Evolutionary conservation across 129 eudicot genomes (phyloP).

Genomic region (Gnaphalium uliginosum): DNA sequence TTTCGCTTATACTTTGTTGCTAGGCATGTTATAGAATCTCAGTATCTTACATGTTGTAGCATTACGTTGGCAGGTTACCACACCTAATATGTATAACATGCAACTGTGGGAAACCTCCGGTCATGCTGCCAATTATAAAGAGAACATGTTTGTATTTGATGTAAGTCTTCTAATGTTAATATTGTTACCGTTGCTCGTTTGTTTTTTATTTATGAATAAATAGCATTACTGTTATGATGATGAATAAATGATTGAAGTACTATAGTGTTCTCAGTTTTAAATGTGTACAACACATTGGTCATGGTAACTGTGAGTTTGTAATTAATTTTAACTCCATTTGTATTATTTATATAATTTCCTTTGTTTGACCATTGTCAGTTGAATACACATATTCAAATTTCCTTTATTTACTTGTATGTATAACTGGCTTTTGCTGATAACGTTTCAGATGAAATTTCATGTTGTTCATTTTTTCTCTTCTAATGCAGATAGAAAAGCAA

Average conservation of each 20-base stretch:
- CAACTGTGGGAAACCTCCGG: slow-evolving; percentile 97
- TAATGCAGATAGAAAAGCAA: slow-evolving; percentile 80
- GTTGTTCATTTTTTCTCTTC: slow-evolving; percentile 14
- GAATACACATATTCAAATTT: not conserved
- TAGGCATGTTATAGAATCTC: not conserved
- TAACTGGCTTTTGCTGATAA: slow-evolving; percentile 3
- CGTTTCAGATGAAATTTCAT: slow-evolving; percentile 6
- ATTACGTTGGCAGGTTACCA: slow-evolving; percentile 53
- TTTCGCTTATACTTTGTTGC: not conserved
- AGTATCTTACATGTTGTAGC: slow-evolving; percentile 16
- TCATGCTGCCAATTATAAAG: slow-evolving; percentile 91
- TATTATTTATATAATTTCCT: not conserved
- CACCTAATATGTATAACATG: slow-evolving; percentile 93
- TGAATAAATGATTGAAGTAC: slow-evolving; percentile 4
- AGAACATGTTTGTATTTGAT: slow-evolving; percentile 91
- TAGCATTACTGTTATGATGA: not conserved
- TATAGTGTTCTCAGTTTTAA: not conserved
- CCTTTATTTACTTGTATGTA: not conserved
- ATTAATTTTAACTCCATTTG: not conserved
- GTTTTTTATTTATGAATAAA: not conserved
- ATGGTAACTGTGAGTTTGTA: not conserved
- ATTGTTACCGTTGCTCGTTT: not conserved
- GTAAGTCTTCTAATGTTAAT: slow-evolving; percentile 38
- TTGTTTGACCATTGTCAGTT: not conserved
- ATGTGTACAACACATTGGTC: not conserved